phyloP scores from a whole-genome alignment of 805 yeast genomes.

The Starmerella powellii region DNA sequence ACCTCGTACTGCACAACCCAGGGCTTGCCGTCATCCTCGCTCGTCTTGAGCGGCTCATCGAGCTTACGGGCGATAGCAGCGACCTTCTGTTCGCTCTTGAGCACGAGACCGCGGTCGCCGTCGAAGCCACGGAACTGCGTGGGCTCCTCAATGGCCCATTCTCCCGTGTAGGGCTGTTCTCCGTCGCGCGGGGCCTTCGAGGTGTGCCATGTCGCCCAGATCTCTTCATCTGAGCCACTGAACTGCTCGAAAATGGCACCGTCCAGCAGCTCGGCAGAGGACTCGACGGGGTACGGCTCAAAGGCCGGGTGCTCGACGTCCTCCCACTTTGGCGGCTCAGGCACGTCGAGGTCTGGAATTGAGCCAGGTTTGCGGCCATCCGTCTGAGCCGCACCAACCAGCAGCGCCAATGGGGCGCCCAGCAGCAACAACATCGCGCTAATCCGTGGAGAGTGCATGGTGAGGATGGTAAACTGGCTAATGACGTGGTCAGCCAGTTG shows the following conservation, averaged over 20 bases:
- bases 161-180: conserved; percentile 47
- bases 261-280: conserved; percentile 15
- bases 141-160: conserved; percentile 64
- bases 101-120: conserved; percentile 65
- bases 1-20: conserved; percentile 84
- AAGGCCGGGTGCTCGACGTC: conserved; percentile 23
- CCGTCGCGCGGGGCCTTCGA: conserved; percentile 9
- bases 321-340: conserved; percentile 15
- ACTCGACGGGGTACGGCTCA: conserved; percentile 22
- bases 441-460: neutral
- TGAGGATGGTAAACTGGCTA: neutral
- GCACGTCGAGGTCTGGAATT: conserved; percentile 14
- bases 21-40: conserved; percentile 35
- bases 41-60: conserved; percentile 46
- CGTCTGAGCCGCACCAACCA: conserved; percentile 1
- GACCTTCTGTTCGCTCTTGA: conserved; percentile 62
- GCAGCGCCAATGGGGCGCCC: conserved; percentile 3
- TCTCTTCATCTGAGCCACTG: conserved; percentile 28
- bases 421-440: conserved; percentile 2
- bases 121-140: conserved; percentile 44
- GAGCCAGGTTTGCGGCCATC: conserved; percentile 11
- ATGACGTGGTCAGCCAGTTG: neutral
- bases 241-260: conserved; percentile 28
- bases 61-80: conserved; percentile 67
- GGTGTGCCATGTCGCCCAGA: conserved; percentile 39